phyloP scores from a whole-genome alignment of 1,139 yeast species.

The Diutina catenulata region DNA sequence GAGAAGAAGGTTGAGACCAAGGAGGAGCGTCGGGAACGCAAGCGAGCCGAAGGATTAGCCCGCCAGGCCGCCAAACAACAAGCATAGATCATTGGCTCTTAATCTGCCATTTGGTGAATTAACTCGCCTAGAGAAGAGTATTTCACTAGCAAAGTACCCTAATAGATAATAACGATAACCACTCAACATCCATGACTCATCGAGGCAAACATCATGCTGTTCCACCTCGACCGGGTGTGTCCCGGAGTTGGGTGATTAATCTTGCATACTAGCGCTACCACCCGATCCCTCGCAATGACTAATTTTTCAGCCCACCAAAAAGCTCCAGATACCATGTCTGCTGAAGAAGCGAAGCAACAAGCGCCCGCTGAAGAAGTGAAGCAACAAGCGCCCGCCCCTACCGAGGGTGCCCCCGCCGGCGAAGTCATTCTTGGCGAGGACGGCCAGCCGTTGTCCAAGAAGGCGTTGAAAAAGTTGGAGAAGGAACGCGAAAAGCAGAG shows the following conservation, averaged over 20 bases:
- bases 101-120: too few relatives aligned
- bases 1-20: constrained; percentile 15
- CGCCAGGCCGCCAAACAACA: too few relatives aligned
- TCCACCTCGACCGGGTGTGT: too few relatives aligned
- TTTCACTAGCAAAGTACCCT: too few relatives aligned
- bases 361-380: not conserved
- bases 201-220: too few relatives aligned
- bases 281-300: too few relatives aligned
- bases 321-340: constrained; percentile 5
- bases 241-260: too few relatives aligned
- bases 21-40: constrained; percentile 51
- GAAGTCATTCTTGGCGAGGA: constrained; percentile 54
- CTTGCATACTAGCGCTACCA: too few relatives aligned
- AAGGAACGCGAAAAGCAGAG: constrained; percentile 88
- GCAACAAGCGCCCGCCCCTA: not conserved
- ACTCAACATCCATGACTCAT: too few relatives aligned
- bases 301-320: not conserved
- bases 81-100: too few relatives aligned
- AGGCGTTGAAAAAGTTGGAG: constrained; percentile 88
- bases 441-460: constrained; percentile 91
- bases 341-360: not conserved
- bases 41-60: constrained; percentile 48
- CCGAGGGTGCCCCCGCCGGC: constrained; percentile 11
- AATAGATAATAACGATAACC: too few relatives aligned
- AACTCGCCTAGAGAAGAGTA: too few relatives aligned